phyloP scores from a whole-genome alignment of 768 basidiomycete genomes.

The Cytidiella melzeri region DNA sequence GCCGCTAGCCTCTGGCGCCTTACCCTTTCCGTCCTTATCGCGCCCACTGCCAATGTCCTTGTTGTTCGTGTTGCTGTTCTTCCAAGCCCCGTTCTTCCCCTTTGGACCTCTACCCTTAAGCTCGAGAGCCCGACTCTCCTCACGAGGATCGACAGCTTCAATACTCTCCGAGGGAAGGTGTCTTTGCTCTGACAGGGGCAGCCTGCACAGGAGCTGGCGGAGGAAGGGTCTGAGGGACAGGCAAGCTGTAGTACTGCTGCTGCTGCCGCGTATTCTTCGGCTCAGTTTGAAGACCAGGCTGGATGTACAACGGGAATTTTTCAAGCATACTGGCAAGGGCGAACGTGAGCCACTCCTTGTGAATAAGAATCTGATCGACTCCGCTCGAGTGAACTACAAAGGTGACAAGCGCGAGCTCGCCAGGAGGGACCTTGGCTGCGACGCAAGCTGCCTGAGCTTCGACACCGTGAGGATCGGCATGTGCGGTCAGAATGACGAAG shows the following conservation, averaged over 20 bases:
- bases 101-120: slow-evolving; percentile 42
- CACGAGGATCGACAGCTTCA: slow-evolving; percentile 56
- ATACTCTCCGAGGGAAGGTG: slow-evolving; percentile 73
- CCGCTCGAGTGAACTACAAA: slow-evolving; percentile 89
- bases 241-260: slow-evolving; percentile 3
- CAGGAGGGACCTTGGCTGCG: slow-evolving; percentile 70
- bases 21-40: slow-evolving; percentile 21
- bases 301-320: slow-evolving; percentile 55
- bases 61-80: slow-evolving; percentile 49
- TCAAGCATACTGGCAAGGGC: slow-evolving; percentile 49
- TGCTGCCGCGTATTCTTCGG: slow-evolving; percentile 14
- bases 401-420: slow-evolving; percentile 75
- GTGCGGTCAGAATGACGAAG: slow-evolving; percentile 81
- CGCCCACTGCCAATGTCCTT: slow-evolving; percentile 29
- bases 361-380: slow-evolving; percentile 82
- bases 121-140: slow-evolving; percentile 50
- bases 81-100: slow-evolving; percentile 58
- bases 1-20: slow-evolving; percentile 13
- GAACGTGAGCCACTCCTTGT: slow-evolving; percentile 79
- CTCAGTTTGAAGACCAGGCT: slow-evolving; percentile 15
- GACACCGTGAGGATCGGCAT: slow-evolving; percentile 76
- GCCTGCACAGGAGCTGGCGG: slow-evolving; percentile 17
- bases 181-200: slow-evolving; percentile 43
- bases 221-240: slow-evolving; percentile 13
- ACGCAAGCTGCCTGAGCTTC: slow-evolving; percentile 81